Evolutionary conservation across 2,329 filamentous ascomycete genomes (phyloP).

Genomic region (Pseudocercospora vitis): DNA sequence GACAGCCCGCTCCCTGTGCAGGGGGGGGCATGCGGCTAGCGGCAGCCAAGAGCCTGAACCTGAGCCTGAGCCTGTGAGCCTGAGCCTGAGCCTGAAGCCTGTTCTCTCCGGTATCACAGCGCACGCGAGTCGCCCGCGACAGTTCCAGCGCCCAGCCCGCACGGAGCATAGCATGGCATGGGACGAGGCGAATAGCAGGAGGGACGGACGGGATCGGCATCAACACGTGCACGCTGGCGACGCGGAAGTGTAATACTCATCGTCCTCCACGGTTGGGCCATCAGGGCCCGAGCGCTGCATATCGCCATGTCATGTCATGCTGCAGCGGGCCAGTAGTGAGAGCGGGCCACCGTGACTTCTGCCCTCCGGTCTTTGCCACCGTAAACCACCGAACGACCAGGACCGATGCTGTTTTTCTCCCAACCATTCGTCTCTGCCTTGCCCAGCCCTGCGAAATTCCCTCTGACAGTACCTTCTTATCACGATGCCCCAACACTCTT

Average conservation of each 20-base stretch:
- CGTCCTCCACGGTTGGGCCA: too few relatives aligned
- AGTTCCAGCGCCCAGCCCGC: background rate
- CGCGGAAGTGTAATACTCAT: too few relatives aligned
- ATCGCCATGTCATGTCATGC: conserved; percentile 4
- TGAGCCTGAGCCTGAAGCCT: background rate
- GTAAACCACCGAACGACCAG: conserved; percentile 1
- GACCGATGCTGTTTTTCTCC: conserved; percentile 8
- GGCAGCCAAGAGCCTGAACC: too few relatives aligned
- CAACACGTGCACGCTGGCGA: background rate
- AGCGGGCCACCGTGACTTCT: conserved; percentile 7
- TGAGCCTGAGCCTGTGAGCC: too few relatives aligned
- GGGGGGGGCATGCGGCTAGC: too few relatives aligned
- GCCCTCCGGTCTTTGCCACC: conserved; percentile 2
- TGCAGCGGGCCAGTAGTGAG: too few relatives aligned
- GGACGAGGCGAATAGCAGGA: too few relatives aligned
- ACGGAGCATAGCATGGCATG: background rate
- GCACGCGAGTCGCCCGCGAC: conserved; percentile 7
- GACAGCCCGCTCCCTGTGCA: conserved; percentile 3
- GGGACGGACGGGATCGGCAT: background rate
- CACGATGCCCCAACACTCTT: too few relatives aligned
- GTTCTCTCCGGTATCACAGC: background rate
- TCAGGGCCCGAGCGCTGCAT: conserved; percentile 8
- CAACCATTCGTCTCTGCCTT: background rate
- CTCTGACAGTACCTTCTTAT: background rate
- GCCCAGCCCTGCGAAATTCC: background rate